Evolutionary conservation across 106 monocot genomes (phyloP), one percentile per base, ranked within the genome.

Genomic region (Allium sativum): DNA sequence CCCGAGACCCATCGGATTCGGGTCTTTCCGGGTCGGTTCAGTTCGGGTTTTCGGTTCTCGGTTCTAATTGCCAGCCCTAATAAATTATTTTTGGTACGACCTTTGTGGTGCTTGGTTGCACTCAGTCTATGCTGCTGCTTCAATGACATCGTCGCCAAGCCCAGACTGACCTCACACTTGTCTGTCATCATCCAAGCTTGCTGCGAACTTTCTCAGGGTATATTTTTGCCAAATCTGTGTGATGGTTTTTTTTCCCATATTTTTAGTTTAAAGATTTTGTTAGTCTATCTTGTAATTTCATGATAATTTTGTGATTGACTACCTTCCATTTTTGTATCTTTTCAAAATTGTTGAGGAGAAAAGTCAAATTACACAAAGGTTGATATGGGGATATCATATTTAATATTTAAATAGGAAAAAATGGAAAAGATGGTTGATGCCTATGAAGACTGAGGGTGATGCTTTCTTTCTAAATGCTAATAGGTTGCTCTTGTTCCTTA

Each of bases 161-260:
- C 81, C 15, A 73, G 85, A 16, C 86, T 93, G 17, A 89, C 86
- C 18, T 82, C 82, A 12, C 85, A 93, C 66, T 66, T 89, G n/a
- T 82, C 83, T 3, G 75, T 70, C 61, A 76, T 72, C 70, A 80
- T 67, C 57, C 77, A 85, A 51, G 89, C 93, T 15, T 93, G 83
- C 76, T 93, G 89, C 65, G 93, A 89, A 80, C 80, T 86, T 43
- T 93, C 81, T 69, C 87, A 87, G 77, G 92, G 92, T 92, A 84
- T 81, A 73, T 87, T 81, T 56, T 91, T 92, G 91, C 73, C 84
- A 81, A 66, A n/a, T n/a, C n/a, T n/a, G 92, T 84, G 84, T 87
- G 87, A 81, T 93, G 84, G 73, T 77, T 66, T 56, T 55, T 48
- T 53, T 79, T 52, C n/a, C n/a, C n/a, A 5, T 31, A 31, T 31